phyloP scores from a whole-genome alignment of 345 rosid genomes.

The Boechera retrofracta region DNA sequence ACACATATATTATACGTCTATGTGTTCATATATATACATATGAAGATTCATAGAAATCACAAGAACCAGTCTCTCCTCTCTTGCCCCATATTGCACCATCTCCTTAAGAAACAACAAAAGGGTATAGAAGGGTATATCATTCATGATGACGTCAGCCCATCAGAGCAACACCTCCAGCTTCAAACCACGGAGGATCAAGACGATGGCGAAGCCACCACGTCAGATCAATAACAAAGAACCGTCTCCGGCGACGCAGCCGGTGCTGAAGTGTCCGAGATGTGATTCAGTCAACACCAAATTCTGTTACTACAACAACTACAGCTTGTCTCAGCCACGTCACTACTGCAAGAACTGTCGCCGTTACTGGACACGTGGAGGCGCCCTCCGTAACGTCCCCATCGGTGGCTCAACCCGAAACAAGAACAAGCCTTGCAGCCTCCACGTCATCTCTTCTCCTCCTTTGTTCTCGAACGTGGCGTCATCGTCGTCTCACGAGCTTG shows the following conservation, averaged over 20 bases:
- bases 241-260: constrained; percentile 48
- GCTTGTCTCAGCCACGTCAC: constrained; percentile 86
- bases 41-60: constrained; percentile 29
- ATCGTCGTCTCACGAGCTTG: constrained; percentile 65
- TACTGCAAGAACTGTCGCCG: constrained; percentile 85
- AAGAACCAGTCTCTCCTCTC: constrained; percentile 29
- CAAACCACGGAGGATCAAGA: constrained; percentile 37
- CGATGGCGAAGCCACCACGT: constrained; percentile 36
- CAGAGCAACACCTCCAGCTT: constrained; percentile 44
- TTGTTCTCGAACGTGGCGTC: constrained; percentile 43
- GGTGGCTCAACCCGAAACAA: constrained; percentile 86
- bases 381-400: constrained; percentile 80
- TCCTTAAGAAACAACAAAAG: not conserved
- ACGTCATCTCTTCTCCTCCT: constrained; percentile 57
- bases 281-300: constrained; percentile 87
- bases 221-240: constrained; percentile 41
- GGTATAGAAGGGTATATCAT: not conserved
- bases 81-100: constrained; percentile 13
- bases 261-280: constrained; percentile 76
- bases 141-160: constrained; percentile 40
- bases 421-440: constrained; percentile 58
- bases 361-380: constrained; percentile 90
- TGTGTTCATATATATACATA: constrained; percentile 25
- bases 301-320: constrained; percentile 96
- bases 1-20: not conserved